A percentile compares a stretch with the other conserved stretches of the same genome.
Conservation (phyloP, 2,329 filamentous ascomycete genomes). For the Phyllosticta capitalensis region DNA sequence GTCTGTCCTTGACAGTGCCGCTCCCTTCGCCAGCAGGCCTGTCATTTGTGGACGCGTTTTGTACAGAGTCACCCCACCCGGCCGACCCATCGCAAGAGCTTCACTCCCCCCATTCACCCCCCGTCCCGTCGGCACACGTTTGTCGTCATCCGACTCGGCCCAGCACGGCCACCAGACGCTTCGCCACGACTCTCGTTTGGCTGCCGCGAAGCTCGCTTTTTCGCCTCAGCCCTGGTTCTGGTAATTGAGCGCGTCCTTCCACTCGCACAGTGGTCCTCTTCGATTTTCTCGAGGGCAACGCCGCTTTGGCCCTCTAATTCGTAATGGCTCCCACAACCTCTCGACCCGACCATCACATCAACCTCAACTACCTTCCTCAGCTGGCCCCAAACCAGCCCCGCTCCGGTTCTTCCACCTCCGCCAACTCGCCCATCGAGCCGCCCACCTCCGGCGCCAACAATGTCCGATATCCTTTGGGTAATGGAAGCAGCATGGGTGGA, state of each 20-base stretch:
- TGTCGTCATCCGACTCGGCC: slow-evolving; percentile 6
- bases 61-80: slow-evolving; percentile 15
- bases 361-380: slow-evolving; percentile 70
- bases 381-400: slow-evolving; percentile 56
- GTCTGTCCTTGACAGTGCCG: slow-evolving; percentile 8
- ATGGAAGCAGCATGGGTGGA: slow-evolving; percentile 52
- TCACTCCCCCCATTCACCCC: not conserved
- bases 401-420: slow-evolving; percentile 70
- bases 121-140: too few species aligned
- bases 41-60: slow-evolving; percentile 17
- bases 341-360: slow-evolving; percentile 74
- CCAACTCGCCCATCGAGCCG: slow-evolving; percentile 71
- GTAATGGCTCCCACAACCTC: slow-evolving; percentile 75
- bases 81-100: slow-evolving; percentile 5
- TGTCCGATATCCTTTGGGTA: slow-evolving; percentile 63
- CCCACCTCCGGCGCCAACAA: slow-evolving; percentile 44
- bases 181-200: slow-evolving; percentile 32
- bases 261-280: slow-evolving; percentile 1
- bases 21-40: slow-evolving; percentile 20
- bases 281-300: slow-evolving; percentile 8
- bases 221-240: slow-evolving; percentile 28
- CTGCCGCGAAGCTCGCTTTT: slow-evolving; percentile 28
- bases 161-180: slow-evolving; percentile 20
- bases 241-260: slow-evolving; percentile 23
- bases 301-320: slow-evolving; percentile 48